Conservation (phyloP, 805 yeast genomes). For the Scheffersomyces coipomensis region DNA sequence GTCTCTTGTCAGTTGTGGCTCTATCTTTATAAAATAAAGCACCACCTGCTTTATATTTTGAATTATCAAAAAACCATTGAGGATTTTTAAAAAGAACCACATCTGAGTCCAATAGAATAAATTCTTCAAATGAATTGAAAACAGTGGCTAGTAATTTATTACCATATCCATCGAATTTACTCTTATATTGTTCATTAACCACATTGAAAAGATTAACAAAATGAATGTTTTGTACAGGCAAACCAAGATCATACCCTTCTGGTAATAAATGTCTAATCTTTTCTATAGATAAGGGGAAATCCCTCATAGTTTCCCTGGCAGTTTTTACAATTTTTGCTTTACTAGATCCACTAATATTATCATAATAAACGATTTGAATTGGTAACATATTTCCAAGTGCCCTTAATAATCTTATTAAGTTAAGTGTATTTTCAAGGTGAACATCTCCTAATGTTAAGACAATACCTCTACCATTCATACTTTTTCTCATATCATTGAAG, state of each 20-base stretch:
- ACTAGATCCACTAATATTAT: slow-evolving; percentile 23
- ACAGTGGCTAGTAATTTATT: slow-evolving; percentile 54
- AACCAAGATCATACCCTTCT: slow-evolving; percentile 17
- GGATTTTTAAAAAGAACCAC: slow-evolving; percentile 34
- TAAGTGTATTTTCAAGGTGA: slow-evolving; percentile 27
- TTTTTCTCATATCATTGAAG: slow-evolving; percentile 24
- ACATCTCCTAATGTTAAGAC: slow-evolving; percentile 29
- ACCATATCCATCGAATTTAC: slow-evolving; percentile 20
- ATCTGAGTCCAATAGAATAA: slow-evolving; percentile 55
- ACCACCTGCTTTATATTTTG: slow-evolving; percentile 29
- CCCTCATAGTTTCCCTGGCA: slow-evolving; percentile 20
- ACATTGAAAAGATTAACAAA: slow-evolving; percentile 31
- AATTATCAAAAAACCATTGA: slow-evolving; percentile 23
- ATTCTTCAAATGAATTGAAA: slow-evolving; percentile 58
- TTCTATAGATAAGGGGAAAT: slow-evolving; percentile 23
- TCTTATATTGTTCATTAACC: slow-evolving; percentile 18
- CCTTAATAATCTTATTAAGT: slow-evolving; percentile 30
- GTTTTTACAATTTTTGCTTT: slow-evolving; percentile 22
- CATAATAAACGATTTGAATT: slow-evolving; percentile 33
- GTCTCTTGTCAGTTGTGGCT: slow-evolving; percentile 23
- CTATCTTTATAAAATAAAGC: slow-evolving; percentile 34
- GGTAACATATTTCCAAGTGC: slow-evolving; percentile 34
- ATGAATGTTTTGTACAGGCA: slow-evolving; percentile 36
- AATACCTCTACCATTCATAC: slow-evolving; percentile 32
- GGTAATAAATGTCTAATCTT: slow-evolving; percentile 20